Percentiles rank a stretch among this genome's conserved stretches.
These are phyloP conservation scores for Dispira parvispora DNA, from an alignment of 192 early-diverging fungal genomes.

Conservation along the genomic window DNA sequence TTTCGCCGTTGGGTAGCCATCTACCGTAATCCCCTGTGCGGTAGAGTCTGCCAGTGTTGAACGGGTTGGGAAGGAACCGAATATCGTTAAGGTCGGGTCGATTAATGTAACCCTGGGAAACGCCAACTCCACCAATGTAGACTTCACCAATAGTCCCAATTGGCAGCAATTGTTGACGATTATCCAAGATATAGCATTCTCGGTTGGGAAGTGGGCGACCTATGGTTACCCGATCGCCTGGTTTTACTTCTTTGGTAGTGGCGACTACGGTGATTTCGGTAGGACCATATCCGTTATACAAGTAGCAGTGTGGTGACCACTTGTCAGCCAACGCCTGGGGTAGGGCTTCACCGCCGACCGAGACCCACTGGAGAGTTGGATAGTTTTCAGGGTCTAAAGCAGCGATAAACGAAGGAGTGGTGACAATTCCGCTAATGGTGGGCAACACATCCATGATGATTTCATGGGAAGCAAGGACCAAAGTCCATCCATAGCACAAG, in stretches of 20 bases:
- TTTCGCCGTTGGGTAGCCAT: slow-evolving; percentile 10
- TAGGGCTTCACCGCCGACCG: background rate
- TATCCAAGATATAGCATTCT: slow-evolving; percentile 14
- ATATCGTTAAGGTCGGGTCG: slow-evolving; percentile 18
- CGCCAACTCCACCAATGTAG: slow-evolving; percentile 21
- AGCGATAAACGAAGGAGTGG: background rate
- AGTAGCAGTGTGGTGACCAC: background rate
- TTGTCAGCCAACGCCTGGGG: background rate
- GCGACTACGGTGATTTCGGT: background rate
- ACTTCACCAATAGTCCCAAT: slow-evolving; percentile 26
- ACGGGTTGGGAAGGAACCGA: slow-evolving; percentile 19
- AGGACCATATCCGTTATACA: slow-evolving; percentile 6
- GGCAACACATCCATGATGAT: background rate
- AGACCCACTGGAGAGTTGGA: background rate
- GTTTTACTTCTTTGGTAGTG: background rate
- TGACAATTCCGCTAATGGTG: background rate
- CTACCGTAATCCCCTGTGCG: slow-evolving; percentile 8
- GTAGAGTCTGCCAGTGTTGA: background rate
- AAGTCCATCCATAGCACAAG: background rate
- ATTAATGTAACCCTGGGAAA: slow-evolving; percentile 27
- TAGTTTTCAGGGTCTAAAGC: background rate
- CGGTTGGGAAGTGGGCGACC: slow-evolving; percentile 12
- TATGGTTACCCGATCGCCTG: background rate
- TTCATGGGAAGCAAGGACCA: background rate
- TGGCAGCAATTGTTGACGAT: slow-evolving; percentile 14